A percentile compares a stretch with the other conserved stretches of the same genome.
Conservation (phyloP, 345 rosid genomes). For the Lagerstroemia speciosa region DNA sequence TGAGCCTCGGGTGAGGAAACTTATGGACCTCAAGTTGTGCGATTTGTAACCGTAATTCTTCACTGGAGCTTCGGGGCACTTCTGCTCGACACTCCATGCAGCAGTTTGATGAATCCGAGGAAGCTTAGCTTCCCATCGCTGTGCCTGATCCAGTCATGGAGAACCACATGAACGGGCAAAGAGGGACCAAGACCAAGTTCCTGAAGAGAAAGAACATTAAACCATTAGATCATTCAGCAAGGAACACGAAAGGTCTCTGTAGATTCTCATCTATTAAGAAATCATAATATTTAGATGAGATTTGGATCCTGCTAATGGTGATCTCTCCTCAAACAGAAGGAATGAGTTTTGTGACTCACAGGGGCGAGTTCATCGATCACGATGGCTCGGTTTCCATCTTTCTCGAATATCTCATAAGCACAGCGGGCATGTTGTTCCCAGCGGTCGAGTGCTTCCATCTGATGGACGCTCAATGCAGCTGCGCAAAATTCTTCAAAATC, state of each 20-base stretch:
- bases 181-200: slow-evolving; percentile 96
- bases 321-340: neutral
- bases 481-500: slow-evolving; percentile 96
- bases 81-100: slow-evolving; percentile 71
- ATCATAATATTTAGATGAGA: neutral
- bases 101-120: slow-evolving; percentile 74
- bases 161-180: slow-evolving; percentile 77
- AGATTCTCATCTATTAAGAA: neutral
- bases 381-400: slow-evolving; percentile 82
- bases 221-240: neutral
- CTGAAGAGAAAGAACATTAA: slow-evolving; percentile 27
- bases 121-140: slow-evolving; percentile 92
- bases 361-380: slow-evolving; percentile 91
- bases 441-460: slow-evolving; percentile 69
- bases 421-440: slow-evolving; percentile 84
- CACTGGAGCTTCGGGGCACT: slow-evolving; percentile 5
- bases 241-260: neutral
- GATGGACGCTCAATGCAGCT: slow-evolving; percentile 86
- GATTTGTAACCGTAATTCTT: neutral
- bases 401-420: slow-evolving; percentile 85
- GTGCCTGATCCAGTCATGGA: slow-evolving; percentile 89
- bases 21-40: neutral
- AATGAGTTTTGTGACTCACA: slow-evolving; percentile 30
- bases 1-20: neutral
- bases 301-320: neutral